Evolutionary conservation across 345 rosid genomes (phyloP).

Genomic region (Microthlaspi erraticum): DNA sequence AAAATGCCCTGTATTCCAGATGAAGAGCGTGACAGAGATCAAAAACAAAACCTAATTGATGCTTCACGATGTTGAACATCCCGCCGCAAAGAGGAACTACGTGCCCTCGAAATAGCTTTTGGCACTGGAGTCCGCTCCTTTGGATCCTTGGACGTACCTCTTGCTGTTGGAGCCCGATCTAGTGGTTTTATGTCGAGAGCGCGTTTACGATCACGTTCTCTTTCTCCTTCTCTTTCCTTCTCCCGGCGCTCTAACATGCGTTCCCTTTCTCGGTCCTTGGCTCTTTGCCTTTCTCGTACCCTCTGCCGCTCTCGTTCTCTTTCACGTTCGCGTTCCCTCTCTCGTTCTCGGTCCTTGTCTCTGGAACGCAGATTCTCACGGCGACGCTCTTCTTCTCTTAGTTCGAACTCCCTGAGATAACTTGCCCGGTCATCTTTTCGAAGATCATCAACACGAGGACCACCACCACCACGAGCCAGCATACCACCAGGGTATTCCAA

Average conservation of each 20-base stretch:
- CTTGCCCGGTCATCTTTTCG: conserved; percentile 86
- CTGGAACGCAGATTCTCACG: conserved; percentile 77
- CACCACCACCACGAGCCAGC: conserved; percentile 59
- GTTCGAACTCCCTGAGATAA: conserved; percentile 92
- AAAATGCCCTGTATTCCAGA: conserved; percentile 67
- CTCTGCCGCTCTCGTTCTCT: conserved; percentile 55
- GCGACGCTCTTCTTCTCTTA: conserved; percentile 92
- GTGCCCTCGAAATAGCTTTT: conserved; percentile 63
- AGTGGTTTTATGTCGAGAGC: conserved; percentile 58
- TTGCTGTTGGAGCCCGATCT: conserved; percentile 50
- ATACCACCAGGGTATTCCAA: conserved; percentile 64
- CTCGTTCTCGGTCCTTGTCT: conserved; percentile 72
- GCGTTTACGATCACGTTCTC: conserved; percentile 77
- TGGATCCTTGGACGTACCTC: conserved; percentile 41
- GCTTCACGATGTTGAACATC: conserved; percentile 78
- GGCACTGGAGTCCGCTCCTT: conserved; percentile 61
- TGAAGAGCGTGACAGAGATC: conserved; percentile 70
- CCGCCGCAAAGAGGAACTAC: conserved; percentile 74
- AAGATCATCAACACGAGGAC: conserved; percentile 68
- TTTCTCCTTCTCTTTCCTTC: conserved; percentile 74
- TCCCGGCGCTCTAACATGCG: conserved; percentile 70
- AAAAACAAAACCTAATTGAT: conserved; percentile 88
- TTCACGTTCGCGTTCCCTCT: conserved; percentile 56
- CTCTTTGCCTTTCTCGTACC: conserved; percentile 49
- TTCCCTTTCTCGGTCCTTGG: conserved; percentile 67